Evolutionary conservation across 305 asterid genomes (phyloP), one percentile per base, ranked within the genome.

Genomic region (Fraxinus baroniana): DNA sequence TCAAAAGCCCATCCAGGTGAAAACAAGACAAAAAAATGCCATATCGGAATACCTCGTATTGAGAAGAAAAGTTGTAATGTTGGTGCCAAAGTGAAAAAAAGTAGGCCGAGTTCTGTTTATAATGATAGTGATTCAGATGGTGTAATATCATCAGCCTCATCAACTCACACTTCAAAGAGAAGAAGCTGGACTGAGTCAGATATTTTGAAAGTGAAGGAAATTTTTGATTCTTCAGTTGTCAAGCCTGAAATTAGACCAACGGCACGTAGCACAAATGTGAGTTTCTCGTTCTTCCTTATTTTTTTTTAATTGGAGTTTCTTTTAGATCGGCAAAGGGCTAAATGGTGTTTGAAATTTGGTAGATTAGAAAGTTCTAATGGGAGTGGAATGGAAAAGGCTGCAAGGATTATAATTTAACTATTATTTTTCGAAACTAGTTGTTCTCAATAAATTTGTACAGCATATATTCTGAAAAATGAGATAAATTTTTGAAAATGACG

Each of bases 141-240:
- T 78, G 78, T 85, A n/a, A 3, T 80, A 26, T 91, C 92, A 1
- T 89, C 87, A 3, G 36, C 83, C 2, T 84, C 91, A 2, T 82
- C 90, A 15, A 35, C 39, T 2, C 85, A 79, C 3, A 75, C 78
- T 3, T 83, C 89, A 6, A 92, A 86, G 89, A 83, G 98, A 82
- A 87, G 92, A 82, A 93, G 96, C 90, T 94, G 98, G 98, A 89
- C 84, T 5, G 90, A 89, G 32, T 89, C 94, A 0, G 95, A 93
- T 22, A 86, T 88, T 57, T 74, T 88, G 68, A 89, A 87, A 33
- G 88, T 85, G 1, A 89, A 89, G 81, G 91, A 90, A 64, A 89
- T 89, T 57, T 90, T 87, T 68, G 89, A 89, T 83, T 91, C 97
- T 57, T 89, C 95, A 0, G 87, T 75, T 60, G 83, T 57, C 46